Evolutionary conservation across 2,329 filamentous ascomycete species (phyloP), one percentile per base, ranked within the genome.

Genomic region (Alternaria dauci): DNA sequence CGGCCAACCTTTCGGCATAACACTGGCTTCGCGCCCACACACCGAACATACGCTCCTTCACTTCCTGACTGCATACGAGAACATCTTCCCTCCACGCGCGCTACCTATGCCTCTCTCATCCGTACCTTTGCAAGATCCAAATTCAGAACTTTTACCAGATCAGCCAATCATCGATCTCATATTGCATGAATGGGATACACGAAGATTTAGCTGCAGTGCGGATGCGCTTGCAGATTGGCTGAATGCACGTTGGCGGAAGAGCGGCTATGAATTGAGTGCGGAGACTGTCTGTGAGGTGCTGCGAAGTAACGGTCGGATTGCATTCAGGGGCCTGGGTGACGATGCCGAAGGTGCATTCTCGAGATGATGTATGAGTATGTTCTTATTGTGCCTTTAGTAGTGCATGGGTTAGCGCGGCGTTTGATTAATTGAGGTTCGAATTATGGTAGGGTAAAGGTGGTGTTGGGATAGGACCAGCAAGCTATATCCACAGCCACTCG

Each of bases 51-150:
- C 65, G 2, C 68, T 78, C 14, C 68, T 78, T 2, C 76, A 78
- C 65, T 78, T 78, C 62, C 62, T 77, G 8, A 76, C 72, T 25
- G 75, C 75, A 5, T 78, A 76, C 68, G 76, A 78, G 61, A 68
- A 72, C 44, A 73, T 74, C 1, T 78, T 78, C 53, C 76, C 74
- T 1, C 70, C 71, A 0, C 73, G 74, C 44, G 72, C 73, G 1
- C 64, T 75, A 4, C 74, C 74, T 0, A 63, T 75, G 18, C 74
- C 75, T 9, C 62, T 78, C 2, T 62, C 62, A 3, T 67, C 59
- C 8, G 74, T 76, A 2, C 71, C 75, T 8, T 53, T 73, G 48
- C 71, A 74, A 39, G 69, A 71, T 28, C 68, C 70, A 8, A 53
- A 67, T 34, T 67, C 66, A 8, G 72, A 71, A 32, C 71, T 69